phyloP scores from a whole-genome alignment of 441 rosid species.

The Bocquillonia castaneifolia region DNA sequence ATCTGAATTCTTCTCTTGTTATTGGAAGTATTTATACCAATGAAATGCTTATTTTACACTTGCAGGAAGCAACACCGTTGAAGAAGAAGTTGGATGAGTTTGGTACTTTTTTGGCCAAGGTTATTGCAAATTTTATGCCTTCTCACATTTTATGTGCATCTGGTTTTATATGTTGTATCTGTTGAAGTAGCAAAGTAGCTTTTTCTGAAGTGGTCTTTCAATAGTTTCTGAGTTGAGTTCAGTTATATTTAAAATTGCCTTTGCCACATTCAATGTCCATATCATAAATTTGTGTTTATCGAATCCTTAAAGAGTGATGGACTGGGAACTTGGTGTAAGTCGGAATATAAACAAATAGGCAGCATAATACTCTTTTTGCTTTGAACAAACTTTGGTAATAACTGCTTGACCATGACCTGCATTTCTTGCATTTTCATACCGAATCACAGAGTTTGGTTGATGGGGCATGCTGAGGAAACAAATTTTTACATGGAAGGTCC shows the following conservation, averaged over 20 bases:
- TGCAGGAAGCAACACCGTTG: conserved; percentile 93
- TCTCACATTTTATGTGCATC: neutral
- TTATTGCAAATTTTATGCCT: conserved; percentile 27
- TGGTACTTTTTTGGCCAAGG: conserved; percentile 98
- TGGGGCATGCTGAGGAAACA: neutral
- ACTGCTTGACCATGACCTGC: neutral
- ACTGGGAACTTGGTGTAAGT: neutral
- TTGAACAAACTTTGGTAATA: neutral
- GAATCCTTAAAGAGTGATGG: neutral
- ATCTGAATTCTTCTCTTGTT: neutral
- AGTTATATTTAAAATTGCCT: neutral
- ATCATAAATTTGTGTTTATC: neutral
- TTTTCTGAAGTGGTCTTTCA: neutral
- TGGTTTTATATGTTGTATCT: neutral
- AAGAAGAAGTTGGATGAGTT: conserved; percentile 97
- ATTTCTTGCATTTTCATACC: conserved; percentile 5
- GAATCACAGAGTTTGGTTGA: conserved; percentile 11
- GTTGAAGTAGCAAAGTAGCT: neutral
- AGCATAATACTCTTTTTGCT: neutral
- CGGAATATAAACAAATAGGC: neutral
- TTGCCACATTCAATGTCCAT: neutral
- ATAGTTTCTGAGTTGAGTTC: neutral
- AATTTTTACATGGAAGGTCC: neutral
- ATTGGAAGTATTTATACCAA: conserved; percentile 2
- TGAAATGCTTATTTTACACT: conserved; percentile 16